Evolutionary conservation across 176 grass and related monocot genomes (phyloP).

Genomic region (Phoenix roebelenii): DNA sequence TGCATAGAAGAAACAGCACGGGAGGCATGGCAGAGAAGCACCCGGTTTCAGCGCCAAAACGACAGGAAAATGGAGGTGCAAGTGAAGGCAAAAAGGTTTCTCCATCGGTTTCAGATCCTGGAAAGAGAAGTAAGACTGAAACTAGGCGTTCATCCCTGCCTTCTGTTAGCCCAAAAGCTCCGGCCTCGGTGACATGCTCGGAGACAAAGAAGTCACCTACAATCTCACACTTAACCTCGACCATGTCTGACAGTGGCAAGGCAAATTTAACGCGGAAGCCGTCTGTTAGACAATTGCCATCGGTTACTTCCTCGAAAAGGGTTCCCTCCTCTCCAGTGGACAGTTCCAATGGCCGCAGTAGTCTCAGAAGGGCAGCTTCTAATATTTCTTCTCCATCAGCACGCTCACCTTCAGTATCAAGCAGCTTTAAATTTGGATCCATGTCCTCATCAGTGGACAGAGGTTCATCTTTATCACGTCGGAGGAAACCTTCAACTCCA

Average conservation of each 20-base stretch:
- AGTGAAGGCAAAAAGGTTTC: constrained; percentile 31
- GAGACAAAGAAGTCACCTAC: constrained; percentile 35
- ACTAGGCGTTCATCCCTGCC: constrained; percentile 18
- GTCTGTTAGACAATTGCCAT: constrained; percentile 25
- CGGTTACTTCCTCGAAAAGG: constrained; percentile 43
- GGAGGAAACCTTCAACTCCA: constrained; percentile 51
- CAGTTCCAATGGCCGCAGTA: constrained; percentile 36
- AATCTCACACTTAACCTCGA: neutral
- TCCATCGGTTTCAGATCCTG: constrained; percentile 40
- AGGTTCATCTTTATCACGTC: constrained; percentile 28
- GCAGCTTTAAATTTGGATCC: constrained; percentile 39
- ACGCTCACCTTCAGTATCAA: constrained; percentile 40
- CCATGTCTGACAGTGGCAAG: constrained; percentile 19
- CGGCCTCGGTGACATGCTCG: neutral
- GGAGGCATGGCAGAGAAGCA: constrained; percentile 8
- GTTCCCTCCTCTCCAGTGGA: constrained; percentile 30
- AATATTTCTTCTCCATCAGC: constrained; percentile 44
- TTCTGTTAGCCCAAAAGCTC: constrained; percentile 23
- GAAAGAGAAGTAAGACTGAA: constrained; percentile 28
- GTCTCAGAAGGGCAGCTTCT: constrained; percentile 37
- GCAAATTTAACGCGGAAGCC: constrained; percentile 29
- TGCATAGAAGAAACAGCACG: constrained; percentile 46
- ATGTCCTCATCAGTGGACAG: constrained; percentile 34
- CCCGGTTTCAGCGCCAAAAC: constrained; percentile 11
- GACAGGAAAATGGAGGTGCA: constrained; percentile 26